A percentile compares a stretch with the other conserved stretches of the same genome.
Conservation (phyloP, 306 rosid genomes). For the Castanea mollissima region DNA sequence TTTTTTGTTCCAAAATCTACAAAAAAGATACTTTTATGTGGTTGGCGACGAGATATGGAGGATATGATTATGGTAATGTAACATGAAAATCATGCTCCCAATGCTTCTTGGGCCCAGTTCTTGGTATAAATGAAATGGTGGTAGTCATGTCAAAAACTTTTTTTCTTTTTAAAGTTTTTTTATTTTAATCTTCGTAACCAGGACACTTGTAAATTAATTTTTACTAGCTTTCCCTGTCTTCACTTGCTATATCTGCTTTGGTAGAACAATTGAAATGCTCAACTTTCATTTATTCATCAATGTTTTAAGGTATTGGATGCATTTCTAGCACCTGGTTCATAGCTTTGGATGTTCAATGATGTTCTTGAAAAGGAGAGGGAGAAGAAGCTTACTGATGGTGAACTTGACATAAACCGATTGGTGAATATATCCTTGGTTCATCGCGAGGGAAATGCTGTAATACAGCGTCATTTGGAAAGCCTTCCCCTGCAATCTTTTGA, state of each 20-base stretch:
- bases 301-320: constrained; percentile 73
- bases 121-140: constrained; percentile 23
- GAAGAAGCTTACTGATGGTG: constrained; percentile 79
- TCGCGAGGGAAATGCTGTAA: constrained; percentile 92
- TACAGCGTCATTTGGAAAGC: constrained; percentile 87
- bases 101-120: constrained; percentile 29
- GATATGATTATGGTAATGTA: constrained; percentile 88
- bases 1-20: constrained; percentile 68
- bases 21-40: constrained; percentile 81
- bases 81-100: constrained; percentile 28
- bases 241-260: not conserved
- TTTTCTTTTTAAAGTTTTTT: not conserved
- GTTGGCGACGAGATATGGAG: constrained; percentile 98
- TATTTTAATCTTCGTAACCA: not conserved
- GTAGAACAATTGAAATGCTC: not conserved
- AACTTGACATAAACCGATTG: constrained; percentile 71
- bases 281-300: not conserved
- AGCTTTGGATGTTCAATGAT: constrained; percentile 97
- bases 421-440: constrained; percentile 70
- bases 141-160: constrained; percentile 7
- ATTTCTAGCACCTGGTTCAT: constrained; percentile 75
- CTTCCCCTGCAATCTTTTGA: constrained; percentile 89
- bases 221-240: not conserved
- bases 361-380: constrained; percentile 84
- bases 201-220: constrained; percentile 10